Base-by-base conservation (phyloP, 306 rosid genomes). In the Dalbergia oliveri region DNA sequence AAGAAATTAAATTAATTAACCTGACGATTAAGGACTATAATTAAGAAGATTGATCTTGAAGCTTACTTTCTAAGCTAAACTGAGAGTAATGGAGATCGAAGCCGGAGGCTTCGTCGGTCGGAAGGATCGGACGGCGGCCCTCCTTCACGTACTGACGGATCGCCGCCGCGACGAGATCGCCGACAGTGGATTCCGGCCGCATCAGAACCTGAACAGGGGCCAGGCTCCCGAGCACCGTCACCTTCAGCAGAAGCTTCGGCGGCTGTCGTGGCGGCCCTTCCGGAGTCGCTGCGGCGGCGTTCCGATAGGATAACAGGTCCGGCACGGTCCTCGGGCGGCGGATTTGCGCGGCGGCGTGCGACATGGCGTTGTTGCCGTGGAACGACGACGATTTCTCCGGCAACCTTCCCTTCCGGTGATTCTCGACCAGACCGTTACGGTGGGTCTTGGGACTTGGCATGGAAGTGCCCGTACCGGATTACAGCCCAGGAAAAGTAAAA, bases 81-180 rank as follows among this genome's bases (percentile, higher is more conserved):
- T 95, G 99, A 1, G 98, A 93, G 67, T 90, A 95, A 73, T 95
- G 97, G 82, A 95, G 99, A 70, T 87, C 92, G 83, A 91, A 93
- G 11, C 47, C 37, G 11, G 88, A 71, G 5, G 91, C 77, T 9
- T 76, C 83, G 8, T 57, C 33, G 69, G 88, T 66, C 31, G 88
- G 80, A 64, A 93, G 54, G 56, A 90, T 85, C 6, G 98, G 98
- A 9, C 99, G 94, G 69, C 98, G 97, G 18, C 87, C 82, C 79
- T 95, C 99, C 81, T 89, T 95, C 3, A 72, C 80, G 81, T 91
- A 90, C 81, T 87, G 90, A 5, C 85, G 76, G 7, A 89, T 43
- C 3, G 87, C 86, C 8, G 92, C 84, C n/a, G 82, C 75, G 1
- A 91, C 81, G 4, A 95, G 84, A 61, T 93, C 93, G 6, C 88